Conservation (phyloP, 202 grass and related monocot genomes). For the Elaeis oleifera region DNA sequence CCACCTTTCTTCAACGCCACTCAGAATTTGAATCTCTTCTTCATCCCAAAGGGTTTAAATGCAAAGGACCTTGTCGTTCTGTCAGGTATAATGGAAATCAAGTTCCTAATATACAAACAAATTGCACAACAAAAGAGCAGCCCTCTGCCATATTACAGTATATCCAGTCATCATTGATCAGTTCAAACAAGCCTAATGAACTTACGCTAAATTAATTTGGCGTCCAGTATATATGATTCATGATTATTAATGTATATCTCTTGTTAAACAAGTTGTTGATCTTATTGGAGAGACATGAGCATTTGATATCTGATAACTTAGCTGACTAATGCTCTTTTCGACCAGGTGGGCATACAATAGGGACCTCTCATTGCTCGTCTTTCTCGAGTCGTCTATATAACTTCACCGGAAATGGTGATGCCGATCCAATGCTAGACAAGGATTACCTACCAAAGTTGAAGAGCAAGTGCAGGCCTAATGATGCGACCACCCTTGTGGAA, state of each 20-base stretch:
- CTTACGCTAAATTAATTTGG: no score
- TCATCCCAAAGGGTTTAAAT: conserved; percentile 51
- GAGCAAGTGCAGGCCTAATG: conserved; percentile 18
- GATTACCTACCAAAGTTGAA: conserved; percentile 11
- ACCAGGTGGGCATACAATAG: conserved; percentile 68
- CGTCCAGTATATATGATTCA: no score
- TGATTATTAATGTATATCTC: no score
- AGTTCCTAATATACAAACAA: not conserved
- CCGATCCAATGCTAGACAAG: conserved; percentile 12
- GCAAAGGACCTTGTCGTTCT: conserved; percentile 85
- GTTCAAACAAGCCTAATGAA: no score
- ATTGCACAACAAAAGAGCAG: no score
- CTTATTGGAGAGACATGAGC: not conserved
- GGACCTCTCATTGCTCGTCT: conserved; percentile 61
- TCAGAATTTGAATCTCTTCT: conserved; percentile 54
- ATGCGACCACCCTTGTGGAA: not conserved
- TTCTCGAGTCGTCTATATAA: conserved; percentile 56
- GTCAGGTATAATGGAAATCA: conserved; percentile 41
- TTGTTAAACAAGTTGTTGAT: no score
- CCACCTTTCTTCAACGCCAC: conserved; percentile 36
- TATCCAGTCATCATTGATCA: conserved; percentile 9
- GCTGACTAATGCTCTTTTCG: not conserved
- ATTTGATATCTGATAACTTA: not conserved
- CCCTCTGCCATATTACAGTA: not conserved
- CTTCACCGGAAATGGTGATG: conserved; percentile 33